Conservation (phyloP, 305 asterid genomes). For the Solanum hybrid region DNA sequence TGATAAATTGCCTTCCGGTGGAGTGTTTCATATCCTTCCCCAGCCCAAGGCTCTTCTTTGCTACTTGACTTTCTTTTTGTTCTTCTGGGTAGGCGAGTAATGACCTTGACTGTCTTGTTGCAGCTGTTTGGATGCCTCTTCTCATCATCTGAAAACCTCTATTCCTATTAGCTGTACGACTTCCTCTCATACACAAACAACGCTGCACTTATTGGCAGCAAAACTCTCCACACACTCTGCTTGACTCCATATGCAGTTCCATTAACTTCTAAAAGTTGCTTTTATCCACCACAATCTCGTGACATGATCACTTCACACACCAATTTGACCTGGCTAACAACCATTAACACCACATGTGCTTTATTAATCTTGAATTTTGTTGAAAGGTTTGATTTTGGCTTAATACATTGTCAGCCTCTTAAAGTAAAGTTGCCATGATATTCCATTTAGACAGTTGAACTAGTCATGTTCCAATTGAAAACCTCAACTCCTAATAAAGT, state of each 20-base stretch:
- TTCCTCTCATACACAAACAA: neutral
- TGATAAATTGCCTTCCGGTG: neutral
- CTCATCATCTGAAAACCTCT: neutral
- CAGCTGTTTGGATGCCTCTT: neutral
- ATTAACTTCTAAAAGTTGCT: neutral
- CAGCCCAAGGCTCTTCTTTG: neutral
- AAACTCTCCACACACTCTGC: neutral
- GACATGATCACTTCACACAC: neutral
- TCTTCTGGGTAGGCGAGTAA: neutral
- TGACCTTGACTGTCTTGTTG: neutral
- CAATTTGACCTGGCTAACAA: neutral
- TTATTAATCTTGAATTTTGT: neutral
- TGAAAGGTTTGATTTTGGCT: neutral
- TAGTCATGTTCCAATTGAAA: neutral
- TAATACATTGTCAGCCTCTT: neutral
- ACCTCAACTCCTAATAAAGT: neutral
- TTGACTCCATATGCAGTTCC: neutral
- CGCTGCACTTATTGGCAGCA: neutral
- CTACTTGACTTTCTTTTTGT: neutral
- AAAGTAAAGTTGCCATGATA: neutral
- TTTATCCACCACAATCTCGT: neutral
- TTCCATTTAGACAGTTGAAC: neutral
- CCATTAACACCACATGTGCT: neutral
- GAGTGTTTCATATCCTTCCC: neutral
- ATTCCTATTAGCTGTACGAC: neutral